Base-by-base conservation (phyloP, 2,329 filamentous ascomycete genomes). In the Dryadomyces sulphureus region DNA sequence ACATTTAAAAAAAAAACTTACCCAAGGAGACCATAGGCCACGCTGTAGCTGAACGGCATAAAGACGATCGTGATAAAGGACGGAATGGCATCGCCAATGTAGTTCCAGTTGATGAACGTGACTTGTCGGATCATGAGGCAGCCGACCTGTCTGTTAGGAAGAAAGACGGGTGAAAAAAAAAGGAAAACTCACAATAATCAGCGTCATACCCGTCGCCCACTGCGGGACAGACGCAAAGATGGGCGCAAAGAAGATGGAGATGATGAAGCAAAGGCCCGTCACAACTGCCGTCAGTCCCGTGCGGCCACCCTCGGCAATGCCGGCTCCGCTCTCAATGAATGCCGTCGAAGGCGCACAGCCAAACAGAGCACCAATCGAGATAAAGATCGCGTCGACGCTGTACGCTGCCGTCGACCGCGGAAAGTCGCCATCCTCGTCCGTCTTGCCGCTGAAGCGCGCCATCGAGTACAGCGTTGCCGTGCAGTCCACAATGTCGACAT, bases 391-490 rank as follows among this genome's bases (percentile, higher is more conserved):
- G 52, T 88, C 82, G 4, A 75, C 77, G 54, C 74, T 81, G 60
- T 86, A 88, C 1, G 88, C 88, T 27, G 90, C 65, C 1, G 87
- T 86, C 2, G 84, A 89, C 36, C 86, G 80, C 45, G 89, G 85
- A 51, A 94, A 94, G 59, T 93, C 86, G n/a, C 80, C 77, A 2
- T 81, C 77, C 17, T 53, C 49, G 4, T 53, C 72, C 62, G 56
- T 80, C 70, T 53, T 83, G 53, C 54, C 55, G 50, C 75, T 79
- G 63, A 86, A 86, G 20, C 80, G 78, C 1, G 82, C 83, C 82
- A 88, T 87, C n/a, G 81, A 83, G 63, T 86, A 87, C 34, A 87
- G 65, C 0, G 82, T 87, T 38, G 81, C 83, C 0, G 83, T 87
- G 55, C 79, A 80, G 57, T 88, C 83, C 49, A 88, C 79, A 53